phyloP scores from a whole-genome alignment of 75 land plant species.

The Picea sitchensis region DNA sequence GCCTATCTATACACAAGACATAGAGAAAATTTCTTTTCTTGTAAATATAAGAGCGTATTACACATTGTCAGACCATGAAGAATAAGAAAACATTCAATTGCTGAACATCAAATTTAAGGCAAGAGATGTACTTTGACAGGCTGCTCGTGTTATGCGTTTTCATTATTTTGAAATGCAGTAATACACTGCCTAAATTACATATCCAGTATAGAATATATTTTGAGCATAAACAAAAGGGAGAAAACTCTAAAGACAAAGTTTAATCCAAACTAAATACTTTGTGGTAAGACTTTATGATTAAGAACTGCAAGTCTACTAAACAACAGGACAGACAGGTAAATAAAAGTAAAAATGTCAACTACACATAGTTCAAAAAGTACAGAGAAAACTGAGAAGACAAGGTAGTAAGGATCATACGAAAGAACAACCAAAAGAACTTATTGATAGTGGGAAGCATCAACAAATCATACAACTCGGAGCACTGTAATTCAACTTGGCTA shows the following conservation, averaged over 20 bases:
- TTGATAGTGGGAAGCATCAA: background rate
- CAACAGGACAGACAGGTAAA: background rate
- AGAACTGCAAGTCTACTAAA: background rate
- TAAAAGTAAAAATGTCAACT: background rate
- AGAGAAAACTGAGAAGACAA: background rate
- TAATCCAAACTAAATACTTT: background rate
- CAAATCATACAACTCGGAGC: background rate
- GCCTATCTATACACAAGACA: background rate
- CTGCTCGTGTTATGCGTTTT: background rate
- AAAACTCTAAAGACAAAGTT: background rate
- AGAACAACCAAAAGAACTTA: background rate
- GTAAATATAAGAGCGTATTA: background rate
- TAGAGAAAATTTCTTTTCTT: background rate
- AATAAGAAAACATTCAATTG: background rate
- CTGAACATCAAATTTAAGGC: background rate
- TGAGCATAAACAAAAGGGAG: background rate
- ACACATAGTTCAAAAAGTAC: background rate
- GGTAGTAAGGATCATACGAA: background rate
- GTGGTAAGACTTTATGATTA: background rate
- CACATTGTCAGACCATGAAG: background rate
- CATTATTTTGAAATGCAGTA: background rate
- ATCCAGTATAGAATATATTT: background rate
- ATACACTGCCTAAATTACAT: background rate
- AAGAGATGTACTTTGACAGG: background rate
- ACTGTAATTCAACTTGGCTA: background rate